Percentiles rank a stretch among this genome's conserved stretches.
Evolutionary conservation across 495 filamentous ascomycete genomes (phyloP).

Genomic region (Penicillium cinerascens): DNA sequence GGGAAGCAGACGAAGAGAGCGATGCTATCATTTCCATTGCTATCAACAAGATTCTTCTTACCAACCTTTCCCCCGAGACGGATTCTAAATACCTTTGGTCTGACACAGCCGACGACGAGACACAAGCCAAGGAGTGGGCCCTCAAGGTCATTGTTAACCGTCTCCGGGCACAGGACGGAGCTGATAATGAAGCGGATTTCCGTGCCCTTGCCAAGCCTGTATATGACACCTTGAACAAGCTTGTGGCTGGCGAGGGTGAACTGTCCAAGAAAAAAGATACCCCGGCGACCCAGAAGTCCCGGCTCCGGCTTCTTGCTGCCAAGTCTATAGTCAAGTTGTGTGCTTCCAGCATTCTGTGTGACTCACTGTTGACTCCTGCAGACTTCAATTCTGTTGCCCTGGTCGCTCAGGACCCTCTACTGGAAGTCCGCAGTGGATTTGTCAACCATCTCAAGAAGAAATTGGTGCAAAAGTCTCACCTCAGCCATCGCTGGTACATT

Average conservation of each 20-base stretch:
- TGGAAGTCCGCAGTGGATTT: constrained; percentile 72
- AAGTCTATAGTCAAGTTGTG: constrained; percentile 83
- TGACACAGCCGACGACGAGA: constrained; percentile 73
- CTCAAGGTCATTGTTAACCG: constrained; percentile 85
- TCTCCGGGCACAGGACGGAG: constrained; percentile 61
- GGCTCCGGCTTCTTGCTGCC: constrained; percentile 77
- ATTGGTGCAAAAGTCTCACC: constrained; percentile 50
- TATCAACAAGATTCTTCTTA: constrained; percentile 68
- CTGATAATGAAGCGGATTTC: constrained; percentile 52
- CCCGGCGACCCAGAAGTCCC: constrained; percentile 66
- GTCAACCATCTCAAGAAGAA: constrained; percentile 81
- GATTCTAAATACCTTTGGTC: constrained; percentile 58
- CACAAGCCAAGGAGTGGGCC: constrained; percentile 81
- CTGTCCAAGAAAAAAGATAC: constrained; percentile 70
- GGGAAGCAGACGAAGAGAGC: constrained; percentile 66
- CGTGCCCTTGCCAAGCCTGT: constrained; percentile 63
- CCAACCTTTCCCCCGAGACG: constrained; percentile 56
- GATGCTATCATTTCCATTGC: constrained; percentile 78
- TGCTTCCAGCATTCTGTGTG: constrained; percentile 61
- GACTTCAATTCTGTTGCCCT: constrained; percentile 79
- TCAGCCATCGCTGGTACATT: constrained; percentile 70
- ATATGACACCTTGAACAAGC: constrained; percentile 70
- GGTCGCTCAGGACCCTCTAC: constrained; percentile 72
- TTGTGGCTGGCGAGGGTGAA: constrained; percentile 74
- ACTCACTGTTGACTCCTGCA: constrained; percentile 64